Evolutionary conservation across 1,284 basidiomycete species (phyloP).

Genomic region (Cryptococcus sp.): DNA sequence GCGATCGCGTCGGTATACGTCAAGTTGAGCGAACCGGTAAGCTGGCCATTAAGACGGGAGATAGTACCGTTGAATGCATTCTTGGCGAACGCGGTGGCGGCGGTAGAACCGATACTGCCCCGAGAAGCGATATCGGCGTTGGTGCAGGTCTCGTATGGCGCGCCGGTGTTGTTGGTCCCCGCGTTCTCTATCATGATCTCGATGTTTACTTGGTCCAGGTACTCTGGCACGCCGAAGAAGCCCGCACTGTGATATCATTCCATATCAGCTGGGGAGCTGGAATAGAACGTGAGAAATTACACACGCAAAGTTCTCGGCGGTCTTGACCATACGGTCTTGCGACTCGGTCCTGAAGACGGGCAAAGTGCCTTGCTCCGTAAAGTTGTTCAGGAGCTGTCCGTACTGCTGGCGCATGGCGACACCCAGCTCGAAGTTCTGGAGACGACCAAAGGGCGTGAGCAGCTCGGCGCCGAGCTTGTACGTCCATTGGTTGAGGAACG

Average conservation of each 20-base stretch:
- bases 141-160: constrained; percentile 48
- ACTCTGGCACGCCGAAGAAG: constrained; percentile 85
- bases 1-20: constrained; percentile 35
- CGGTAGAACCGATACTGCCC: constrained; percentile 38
- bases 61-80: constrained; percentile 48
- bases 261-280: too few relatives aligned
- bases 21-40: constrained; percentile 24
- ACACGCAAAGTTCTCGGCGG: constrained; percentile 74
- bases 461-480: constrained; percentile 55
- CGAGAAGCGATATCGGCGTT: constrained; percentile 77
- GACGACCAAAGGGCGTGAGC: constrained; percentile 55
- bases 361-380: constrained; percentile 57
- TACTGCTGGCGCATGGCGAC: constrained; percentile 61
- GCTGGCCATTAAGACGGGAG: constrained; percentile 42
- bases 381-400: constrained; percentile 76
- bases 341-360: constrained; percentile 68
- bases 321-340: constrained; percentile 80
- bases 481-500: constrained; percentile 55
- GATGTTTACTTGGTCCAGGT: constrained; percentile 76
- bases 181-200: constrained; percentile 57
- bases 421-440: constrained; percentile 52
- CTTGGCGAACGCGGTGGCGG: constrained; percentile 65
- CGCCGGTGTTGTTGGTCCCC: constrained; percentile 57
- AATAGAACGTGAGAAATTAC: too few relatives aligned
- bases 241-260: constrained; percentile 56